Evolutionary conservation across 179 eudicot genomes (phyloP).

Genomic region (Beta corolliflora): DNA sequence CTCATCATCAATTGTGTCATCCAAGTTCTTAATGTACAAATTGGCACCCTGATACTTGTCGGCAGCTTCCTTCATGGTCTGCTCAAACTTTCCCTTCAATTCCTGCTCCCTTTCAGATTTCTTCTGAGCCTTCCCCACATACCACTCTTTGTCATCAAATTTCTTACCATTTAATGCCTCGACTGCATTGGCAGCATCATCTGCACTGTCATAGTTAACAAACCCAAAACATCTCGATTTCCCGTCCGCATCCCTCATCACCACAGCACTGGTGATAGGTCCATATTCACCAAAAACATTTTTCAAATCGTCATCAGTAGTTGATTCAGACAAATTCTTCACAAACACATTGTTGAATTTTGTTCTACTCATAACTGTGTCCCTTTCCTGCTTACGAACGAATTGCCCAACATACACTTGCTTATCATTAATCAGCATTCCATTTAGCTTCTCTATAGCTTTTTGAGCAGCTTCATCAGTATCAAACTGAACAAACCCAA

Average conservation of each 20-base stretch:
- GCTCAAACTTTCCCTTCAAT: conserved; percentile 56
- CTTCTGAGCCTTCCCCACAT: conserved; percentile 74
- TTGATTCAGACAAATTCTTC: conserved; percentile 57
- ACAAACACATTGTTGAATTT: conserved; percentile 64
- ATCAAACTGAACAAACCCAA: conserved; percentile 74
- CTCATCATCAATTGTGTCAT: conserved; percentile 70
- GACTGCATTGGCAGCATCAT: conserved; percentile 72
- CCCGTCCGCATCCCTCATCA: conserved; percentile 74
- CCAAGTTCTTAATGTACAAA: conserved; percentile 65
- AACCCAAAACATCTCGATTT: conserved; percentile 73
- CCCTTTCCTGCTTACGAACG: conserved; percentile 76
- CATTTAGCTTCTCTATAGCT: conserved; percentile 72
- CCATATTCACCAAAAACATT: conserved; percentile 62
- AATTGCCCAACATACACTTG: conserved; percentile 72
- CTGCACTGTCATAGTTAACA: conserved; percentile 66
- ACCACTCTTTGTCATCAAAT: conserved; percentile 65
- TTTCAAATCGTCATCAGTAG: conserved; percentile 54
- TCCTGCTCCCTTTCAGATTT: conserved; percentile 70
- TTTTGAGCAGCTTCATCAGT: conserved; percentile 60
- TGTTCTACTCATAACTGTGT: conserved; percentile 33
- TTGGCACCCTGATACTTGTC: conserved; percentile 70
- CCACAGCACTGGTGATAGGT: conserved; percentile 57
- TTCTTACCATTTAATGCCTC: conserved; percentile 67
- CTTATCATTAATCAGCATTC: conserved; percentile 78
- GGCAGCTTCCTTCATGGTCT: conserved; percentile 54